Percentiles rank a stretch among this genome's conserved stretches.
Evolutionary conservation across 345 rosid species (phyloP).

Genomic region (Heritiera fomes): DNA sequence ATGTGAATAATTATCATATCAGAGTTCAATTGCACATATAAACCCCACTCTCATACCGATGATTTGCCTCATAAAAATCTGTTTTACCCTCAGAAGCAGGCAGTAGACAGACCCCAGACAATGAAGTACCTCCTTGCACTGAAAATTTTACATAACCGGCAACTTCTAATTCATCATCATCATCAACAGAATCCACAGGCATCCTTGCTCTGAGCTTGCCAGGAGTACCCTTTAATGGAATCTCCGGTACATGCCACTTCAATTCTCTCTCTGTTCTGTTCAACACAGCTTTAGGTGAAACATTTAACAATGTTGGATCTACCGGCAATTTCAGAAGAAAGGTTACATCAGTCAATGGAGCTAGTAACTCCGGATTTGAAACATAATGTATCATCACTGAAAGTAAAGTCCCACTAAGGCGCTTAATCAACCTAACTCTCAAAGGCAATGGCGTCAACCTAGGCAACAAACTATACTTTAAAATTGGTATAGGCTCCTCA

Average conservation of each 20-base stretch:
- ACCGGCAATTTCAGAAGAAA: constrained; percentile 86
- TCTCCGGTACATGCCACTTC: constrained; percentile 90
- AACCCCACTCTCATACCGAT: constrained; percentile 75
- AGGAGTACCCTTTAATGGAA: constrained; percentile 69
- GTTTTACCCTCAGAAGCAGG: constrained; percentile 80
- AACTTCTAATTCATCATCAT: constrained; percentile 76
- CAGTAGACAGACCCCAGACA: constrained; percentile 66
- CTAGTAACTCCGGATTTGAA: constrained; percentile 72
- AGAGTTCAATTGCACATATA: constrained; percentile 68
- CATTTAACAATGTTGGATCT: constrained; percentile 92
- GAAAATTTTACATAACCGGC: constrained; percentile 77
- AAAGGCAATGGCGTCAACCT: constrained; percentile 83
- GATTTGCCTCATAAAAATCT: constrained; percentile 77
- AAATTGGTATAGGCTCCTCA: constrained; percentile 83
- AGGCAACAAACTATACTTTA: constrained; percentile 89
- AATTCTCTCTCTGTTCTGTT: constrained; percentile 82
- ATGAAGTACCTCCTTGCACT: constrained; percentile 54
- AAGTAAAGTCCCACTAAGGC: constrained; percentile 88
- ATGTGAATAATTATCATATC: constrained; percentile 10
- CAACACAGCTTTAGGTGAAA: constrained; percentile 86
- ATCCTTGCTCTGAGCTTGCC: constrained; percentile 81
- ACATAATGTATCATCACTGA: constrained; percentile 97
- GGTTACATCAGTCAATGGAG: constrained; percentile 69
- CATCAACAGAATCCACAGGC: constrained; percentile 73
- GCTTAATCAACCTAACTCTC: constrained; percentile 78